Evolutionary conservation across 2,329 filamentous ascomycete species (phyloP).

Genomic region (Penicillium verrucosum): DNA sequence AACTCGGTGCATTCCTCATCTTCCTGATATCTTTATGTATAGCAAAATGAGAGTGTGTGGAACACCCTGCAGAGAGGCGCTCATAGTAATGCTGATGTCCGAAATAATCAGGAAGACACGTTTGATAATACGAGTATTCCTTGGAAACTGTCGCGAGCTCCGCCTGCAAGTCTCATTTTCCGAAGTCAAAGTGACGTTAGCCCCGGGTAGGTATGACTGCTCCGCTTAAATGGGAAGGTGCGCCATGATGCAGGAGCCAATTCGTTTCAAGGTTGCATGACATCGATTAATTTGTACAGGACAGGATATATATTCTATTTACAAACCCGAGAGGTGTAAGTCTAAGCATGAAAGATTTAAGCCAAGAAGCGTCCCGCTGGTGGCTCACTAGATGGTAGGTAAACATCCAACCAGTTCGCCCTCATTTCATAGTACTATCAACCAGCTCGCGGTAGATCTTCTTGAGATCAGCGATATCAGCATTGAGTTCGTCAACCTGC

Average conservation of each 20-base stretch:
- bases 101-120: neutral
- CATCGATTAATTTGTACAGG: neutral
- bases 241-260: neutral
- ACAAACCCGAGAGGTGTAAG: neutral
- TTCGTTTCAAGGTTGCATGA: neutral
- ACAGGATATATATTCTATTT: conserved; percentile 5
- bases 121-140: neutral
- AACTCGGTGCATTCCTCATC: neutral
- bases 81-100: neutral
- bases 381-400: neutral
- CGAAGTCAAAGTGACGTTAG: neutral
- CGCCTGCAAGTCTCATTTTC: neutral
- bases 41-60: neutral
- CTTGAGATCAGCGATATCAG: conserved; percentile 90
- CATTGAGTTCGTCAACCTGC: conserved; percentile 81
- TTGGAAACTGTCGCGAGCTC: neutral
- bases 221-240: neutral
- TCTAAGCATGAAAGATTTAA: neutral
- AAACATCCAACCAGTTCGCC: neutral
- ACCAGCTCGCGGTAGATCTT: conserved; percentile 93
- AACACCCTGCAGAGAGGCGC: neutral
- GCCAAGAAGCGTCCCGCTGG: neutral
- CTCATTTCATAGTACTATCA: conserved; percentile 70
- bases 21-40: neutral
- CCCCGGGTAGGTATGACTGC: neutral